Percentiles rank a stretch among this genome's conserved stretches.
Conservation (phyloP, 2,329 filamentous ascomycete genomes). For the Aspergillus alliaceus region DNA sequence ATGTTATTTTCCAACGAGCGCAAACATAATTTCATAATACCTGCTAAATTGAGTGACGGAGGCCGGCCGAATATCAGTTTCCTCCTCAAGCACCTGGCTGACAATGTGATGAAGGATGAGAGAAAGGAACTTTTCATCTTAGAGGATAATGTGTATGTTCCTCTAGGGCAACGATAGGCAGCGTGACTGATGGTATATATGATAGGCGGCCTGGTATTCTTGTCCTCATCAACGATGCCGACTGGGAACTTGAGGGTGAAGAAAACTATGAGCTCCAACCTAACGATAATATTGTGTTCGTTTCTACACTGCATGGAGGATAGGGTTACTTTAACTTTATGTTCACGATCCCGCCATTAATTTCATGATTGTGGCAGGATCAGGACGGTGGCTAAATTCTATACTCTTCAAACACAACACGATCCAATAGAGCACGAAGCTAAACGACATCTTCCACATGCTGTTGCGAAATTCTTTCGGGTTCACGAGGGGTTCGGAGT, state of each 20-base stretch:
- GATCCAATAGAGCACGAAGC: constrained; percentile 10
- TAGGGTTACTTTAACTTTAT: constrained; percentile 41
- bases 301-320: constrained; percentile 93
- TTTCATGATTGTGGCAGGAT: constrained; percentile 2
- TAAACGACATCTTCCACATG: constrained; percentile 47
- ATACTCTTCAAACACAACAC: not conserved
- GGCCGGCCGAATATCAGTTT: constrained; percentile 68
- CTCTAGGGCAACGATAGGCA: not conserved
- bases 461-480: constrained; percentile 45
- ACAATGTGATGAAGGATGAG: constrained; percentile 79
- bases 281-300: constrained; percentile 88
- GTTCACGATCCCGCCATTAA: constrained; percentile 3
- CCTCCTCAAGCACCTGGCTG: constrained; percentile 76
- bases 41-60: constrained; percentile 60
- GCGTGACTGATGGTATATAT: not conserved
- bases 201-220: constrained; percentile 90
- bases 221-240: constrained; percentile 94
- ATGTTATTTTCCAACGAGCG: constrained; percentile 86
- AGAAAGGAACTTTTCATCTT: constrained; percentile 88
- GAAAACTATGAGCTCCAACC: constrained; percentile 80
- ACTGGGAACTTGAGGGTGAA: constrained; percentile 97
- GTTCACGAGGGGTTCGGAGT: constrained; percentile 43
- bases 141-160: constrained; percentile 79
- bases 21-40: constrained; percentile 69
- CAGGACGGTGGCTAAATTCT: not conserved